Percentiles rank a stretch among this genome's conserved stretches.
phyloP scores from a whole-genome alignment of 2,329 filamentous ascomycete species.

The Hymenoscyphus fraxineus region DNA sequence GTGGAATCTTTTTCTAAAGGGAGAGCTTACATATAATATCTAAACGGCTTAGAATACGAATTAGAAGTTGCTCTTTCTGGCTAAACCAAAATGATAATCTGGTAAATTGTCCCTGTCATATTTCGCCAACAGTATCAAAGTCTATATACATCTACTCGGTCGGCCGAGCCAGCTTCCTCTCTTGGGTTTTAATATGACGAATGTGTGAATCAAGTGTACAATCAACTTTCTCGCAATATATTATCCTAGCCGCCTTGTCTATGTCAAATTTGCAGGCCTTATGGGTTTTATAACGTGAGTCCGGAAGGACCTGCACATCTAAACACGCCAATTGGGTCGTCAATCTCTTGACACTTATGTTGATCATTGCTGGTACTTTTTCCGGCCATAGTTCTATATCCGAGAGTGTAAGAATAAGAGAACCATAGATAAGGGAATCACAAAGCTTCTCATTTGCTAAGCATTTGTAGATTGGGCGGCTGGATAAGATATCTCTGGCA shows the following conservation, averaged over 20 bases:
- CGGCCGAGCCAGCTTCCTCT: neutral
- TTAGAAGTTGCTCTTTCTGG: no score
- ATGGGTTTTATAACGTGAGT: neutral
- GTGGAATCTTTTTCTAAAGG: no score
- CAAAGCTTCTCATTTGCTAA: neutral
- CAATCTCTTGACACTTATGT: neutral
- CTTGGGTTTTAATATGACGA: neutral
- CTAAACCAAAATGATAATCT: no score
- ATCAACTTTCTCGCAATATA: neutral
- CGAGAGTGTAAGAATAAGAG: neutral
- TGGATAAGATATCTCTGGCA: neutral
- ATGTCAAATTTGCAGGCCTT: neutral
- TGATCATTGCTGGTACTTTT: neutral
- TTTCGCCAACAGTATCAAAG: no score
- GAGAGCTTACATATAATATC: no score
- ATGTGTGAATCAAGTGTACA: neutral
- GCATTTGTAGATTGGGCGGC: neutral
- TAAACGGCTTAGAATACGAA: no score
- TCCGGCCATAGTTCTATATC: neutral
- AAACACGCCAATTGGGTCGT: neutral
- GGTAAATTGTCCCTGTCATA: no score
- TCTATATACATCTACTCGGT: neutral
- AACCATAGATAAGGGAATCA: neutral
- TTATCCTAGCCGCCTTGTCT: neutral
- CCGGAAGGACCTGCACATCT: neutral